phyloP scores from a whole-genome alignment of 2,329 filamentous ascomycete genomes.

The Trichoderma sp. region DNA sequence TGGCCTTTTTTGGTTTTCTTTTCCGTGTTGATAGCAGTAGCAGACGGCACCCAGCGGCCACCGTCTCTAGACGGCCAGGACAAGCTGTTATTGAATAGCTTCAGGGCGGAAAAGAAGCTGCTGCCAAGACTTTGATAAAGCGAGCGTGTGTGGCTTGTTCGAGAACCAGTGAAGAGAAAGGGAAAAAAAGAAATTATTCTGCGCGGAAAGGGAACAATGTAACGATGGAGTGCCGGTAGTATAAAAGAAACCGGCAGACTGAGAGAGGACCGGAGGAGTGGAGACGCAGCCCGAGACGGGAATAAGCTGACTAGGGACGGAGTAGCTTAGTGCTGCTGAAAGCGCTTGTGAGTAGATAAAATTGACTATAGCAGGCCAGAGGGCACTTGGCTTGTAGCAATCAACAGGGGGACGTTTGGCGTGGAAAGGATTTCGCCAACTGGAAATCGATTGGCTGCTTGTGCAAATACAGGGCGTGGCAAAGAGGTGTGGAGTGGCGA shows the following conservation, averaged over 20 bases:
- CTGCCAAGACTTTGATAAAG: neutral
- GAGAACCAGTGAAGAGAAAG: neutral
- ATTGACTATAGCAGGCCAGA: conserved; percentile 16
- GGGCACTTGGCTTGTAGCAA: conserved; percentile 24
- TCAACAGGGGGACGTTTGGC: conserved; percentile 21
- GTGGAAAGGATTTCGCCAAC: conserved; percentile 24
- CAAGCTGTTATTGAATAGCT: neutral
- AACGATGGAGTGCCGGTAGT: conserved; percentile 24
- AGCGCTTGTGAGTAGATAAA: conserved; percentile 20
- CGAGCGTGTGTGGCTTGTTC: neutral
- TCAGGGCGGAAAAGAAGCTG: neutral
- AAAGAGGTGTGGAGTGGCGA: conserved; percentile 25
- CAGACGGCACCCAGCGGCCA: neutral
- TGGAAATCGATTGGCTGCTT: conserved; percentile 21
- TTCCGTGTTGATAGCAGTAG: neutral
- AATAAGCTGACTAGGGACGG: conserved; percentile 29
- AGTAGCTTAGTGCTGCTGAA: conserved; percentile 23
- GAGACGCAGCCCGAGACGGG: conserved; percentile 23
- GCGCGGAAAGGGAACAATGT: conserved; percentile 18
- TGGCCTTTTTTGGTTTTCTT: neutral
- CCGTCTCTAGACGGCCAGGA: neutral
- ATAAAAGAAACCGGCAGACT: conserved; percentile 23
- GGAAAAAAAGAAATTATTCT: conserved; percentile 15
- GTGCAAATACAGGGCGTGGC: conserved; percentile 16
- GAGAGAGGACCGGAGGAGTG: conserved; percentile 25